These are phyloP conservation scores for Paracamarosporium sp. DNA, from an alignment of 2,329 filamentous ascomycete genomes.

Conservation along the genomic window DNA sequence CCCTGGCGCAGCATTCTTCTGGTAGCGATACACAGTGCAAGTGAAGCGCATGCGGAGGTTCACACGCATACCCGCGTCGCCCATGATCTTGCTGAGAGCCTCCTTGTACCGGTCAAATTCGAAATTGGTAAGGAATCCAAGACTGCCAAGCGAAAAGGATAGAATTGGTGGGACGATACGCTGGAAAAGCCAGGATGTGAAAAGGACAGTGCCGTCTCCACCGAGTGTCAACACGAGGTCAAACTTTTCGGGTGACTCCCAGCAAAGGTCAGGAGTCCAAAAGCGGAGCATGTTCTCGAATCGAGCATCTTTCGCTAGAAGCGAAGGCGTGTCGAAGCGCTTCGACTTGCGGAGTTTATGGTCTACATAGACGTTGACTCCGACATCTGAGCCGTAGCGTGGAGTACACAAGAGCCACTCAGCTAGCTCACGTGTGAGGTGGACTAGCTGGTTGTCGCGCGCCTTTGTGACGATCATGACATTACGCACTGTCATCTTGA, in stretches of 20 bases:
- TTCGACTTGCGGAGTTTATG: slow-evolving; percentile 88
- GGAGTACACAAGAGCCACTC: slow-evolving; percentile 89
- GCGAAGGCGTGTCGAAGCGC: slow-evolving; percentile 78
- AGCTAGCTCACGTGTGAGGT: slow-evolving; percentile 84
- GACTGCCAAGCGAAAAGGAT: slow-evolving; percentile 82
- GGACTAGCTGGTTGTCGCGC: slow-evolving; percentile 89
- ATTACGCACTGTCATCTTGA: slow-evolving; percentile 89
- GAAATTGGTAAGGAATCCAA: slow-evolving; percentile 89
- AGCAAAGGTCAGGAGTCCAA: slow-evolving; percentile 96
- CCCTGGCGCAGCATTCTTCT: slow-evolving; percentile 50
- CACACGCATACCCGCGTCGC: slow-evolving; percentile 92
- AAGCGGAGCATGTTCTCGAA: slow-evolving; percentile 88
- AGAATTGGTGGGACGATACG: slow-evolving; percentile 84
- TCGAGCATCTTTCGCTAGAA: slow-evolving; percentile 75
- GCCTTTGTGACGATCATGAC: slow-evolving; percentile 99
- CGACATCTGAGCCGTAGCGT: slow-evolving; percentile 86
- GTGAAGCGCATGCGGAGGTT: slow-evolving; percentile 99
- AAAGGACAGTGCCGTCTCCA: slow-evolving; percentile 85
- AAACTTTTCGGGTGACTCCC: slow-evolving; percentile 91
- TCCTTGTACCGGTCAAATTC: slow-evolving; percentile 87
- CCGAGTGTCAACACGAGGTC: slow-evolving; percentile 90
- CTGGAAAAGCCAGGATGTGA: slow-evolving; percentile 92
- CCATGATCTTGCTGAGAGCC: slow-evolving; percentile 89
- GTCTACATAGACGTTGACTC: slow-evolving; percentile 98
- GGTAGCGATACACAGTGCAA: slow-evolving; percentile 88